Evolutionary conservation across 2,329 filamentous ascomycete species (phyloP).

Genomic region (Drechslera avenae): DNA sequence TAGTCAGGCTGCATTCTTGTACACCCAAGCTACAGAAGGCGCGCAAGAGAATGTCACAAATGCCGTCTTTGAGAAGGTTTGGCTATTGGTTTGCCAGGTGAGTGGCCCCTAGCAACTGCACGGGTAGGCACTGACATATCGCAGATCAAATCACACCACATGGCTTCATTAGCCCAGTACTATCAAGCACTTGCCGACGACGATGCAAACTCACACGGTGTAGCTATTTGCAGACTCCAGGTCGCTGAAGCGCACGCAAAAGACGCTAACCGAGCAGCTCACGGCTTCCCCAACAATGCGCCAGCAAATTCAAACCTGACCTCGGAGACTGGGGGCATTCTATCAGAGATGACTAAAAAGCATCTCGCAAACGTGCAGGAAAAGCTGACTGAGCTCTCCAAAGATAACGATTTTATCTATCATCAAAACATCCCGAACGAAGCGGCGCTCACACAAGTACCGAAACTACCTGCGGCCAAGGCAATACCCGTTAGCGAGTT

Average conservation of each 20-base stretch:
- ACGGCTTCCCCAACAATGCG: constrained; percentile 78
- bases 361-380: constrained; percentile 82
- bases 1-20: constrained; percentile 86
- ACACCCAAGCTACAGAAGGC: constrained; percentile 84
- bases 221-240: constrained; percentile 81
- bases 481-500: constrained; percentile 96
- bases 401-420: constrained; percentile 99
- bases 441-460: constrained; percentile 77
- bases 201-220: constrained; percentile 84
- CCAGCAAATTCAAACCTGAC: constrained; percentile 82
- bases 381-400: constrained; percentile 74
- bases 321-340: constrained; percentile 73
- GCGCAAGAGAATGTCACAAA: constrained; percentile 91
- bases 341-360: constrained; percentile 83
- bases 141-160: constrained; percentile 76
- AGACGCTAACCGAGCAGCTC: constrained; percentile 77
- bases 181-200: constrained; percentile 92
- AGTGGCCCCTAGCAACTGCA: constrained; percentile 23
- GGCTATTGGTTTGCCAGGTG: constrained; percentile 82
- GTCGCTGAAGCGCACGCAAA: constrained; percentile 78
- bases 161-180: constrained; percentile 87
- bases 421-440: constrained; percentile 90
- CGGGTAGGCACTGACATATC: constrained; percentile 34
- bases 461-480: constrained; percentile 93
- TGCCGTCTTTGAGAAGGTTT: constrained; percentile 92